Conservation (phyloP, 345 rosid species). For the Cardamine occulta region DNA sequence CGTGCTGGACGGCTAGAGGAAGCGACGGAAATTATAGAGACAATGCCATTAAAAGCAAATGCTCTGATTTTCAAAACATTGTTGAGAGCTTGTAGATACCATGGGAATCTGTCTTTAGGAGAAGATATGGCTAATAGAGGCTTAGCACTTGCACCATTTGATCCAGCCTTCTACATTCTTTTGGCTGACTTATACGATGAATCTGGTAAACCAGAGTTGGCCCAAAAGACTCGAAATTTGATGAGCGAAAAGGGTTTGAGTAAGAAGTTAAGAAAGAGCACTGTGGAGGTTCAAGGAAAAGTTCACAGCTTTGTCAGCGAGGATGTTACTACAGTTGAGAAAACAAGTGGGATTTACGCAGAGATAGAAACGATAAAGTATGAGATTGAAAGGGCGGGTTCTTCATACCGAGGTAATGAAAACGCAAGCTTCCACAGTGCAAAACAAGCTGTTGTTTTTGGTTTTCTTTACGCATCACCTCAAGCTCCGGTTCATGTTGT, state of each 20-base stretch:
- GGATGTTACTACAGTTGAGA: conserved; percentile 32
- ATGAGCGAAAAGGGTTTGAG: conserved; percentile 45
- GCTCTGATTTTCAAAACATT: conserved; percentile 59
- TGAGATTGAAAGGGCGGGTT: conserved; percentile 31
- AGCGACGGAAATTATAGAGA: conserved; percentile 52
- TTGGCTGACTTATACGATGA: conserved; percentile 59
- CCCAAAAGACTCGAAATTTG: conserved; percentile 45
- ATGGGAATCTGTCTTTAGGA: conserved; percentile 57
- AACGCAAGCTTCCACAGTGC: conserved; percentile 44
- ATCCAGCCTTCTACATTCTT: conserved; percentile 56
- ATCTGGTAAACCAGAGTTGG: conserved; percentile 50
- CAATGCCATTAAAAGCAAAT: conserved; percentile 55
- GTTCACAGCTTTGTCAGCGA: conserved; percentile 42
- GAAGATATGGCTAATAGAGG: conserved; percentile 74
- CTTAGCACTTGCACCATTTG: conserved; percentile 54
- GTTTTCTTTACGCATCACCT: conserved; percentile 39
- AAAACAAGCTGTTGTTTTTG: conserved; percentile 43
- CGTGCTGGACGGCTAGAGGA: conserved; percentile 67
- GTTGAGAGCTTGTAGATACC: conserved; percentile 57
- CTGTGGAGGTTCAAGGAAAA: conserved; percentile 43
- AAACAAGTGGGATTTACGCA: conserved; percentile 35
- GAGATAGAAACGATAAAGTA: conserved; percentile 35
- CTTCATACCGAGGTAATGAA: conserved; percentile 31
- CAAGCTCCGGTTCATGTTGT: conserved; percentile 35
- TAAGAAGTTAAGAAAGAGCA: conserved; percentile 38